phyloP scores from a whole-genome alignment of 2,329 filamentous ascomycete genomes.

The Scedosporium boydii region DNA sequence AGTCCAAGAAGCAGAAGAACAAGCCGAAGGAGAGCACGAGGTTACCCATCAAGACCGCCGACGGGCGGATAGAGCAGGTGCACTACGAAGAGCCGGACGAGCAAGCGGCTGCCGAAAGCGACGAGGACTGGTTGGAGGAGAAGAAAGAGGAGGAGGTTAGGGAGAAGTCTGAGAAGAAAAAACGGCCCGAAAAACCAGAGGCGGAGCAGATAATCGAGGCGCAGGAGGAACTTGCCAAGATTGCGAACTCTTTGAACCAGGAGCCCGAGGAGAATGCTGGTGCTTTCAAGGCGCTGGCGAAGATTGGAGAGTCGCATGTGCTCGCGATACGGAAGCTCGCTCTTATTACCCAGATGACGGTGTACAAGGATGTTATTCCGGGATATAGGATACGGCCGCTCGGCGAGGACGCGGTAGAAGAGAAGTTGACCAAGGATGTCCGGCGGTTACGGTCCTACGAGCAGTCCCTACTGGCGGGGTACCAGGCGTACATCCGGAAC shows the following conservation, averaged over 20 bases:
- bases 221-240: constrained; percentile 83
- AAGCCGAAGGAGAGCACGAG: constrained; percentile 60
- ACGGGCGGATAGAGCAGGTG: constrained; percentile 58
- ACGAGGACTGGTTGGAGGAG: constrained; percentile 44
- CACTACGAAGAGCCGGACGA: constrained; percentile 45
- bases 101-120: constrained; percentile 45
- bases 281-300: constrained; percentile 67
- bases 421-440: constrained; percentile 88
- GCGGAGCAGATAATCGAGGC: constrained; percentile 74
- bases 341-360: constrained; percentile 74
- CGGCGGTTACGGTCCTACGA: constrained; percentile 75
- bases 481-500: constrained; percentile 74
- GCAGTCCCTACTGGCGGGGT: constrained; percentile 74
- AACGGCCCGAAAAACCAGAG: constrained; percentile 57
- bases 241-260: constrained; percentile 76
- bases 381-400: constrained; percentile 88
- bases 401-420: constrained; percentile 61
- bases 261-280: constrained; percentile 84
- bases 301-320: constrained; percentile 61
- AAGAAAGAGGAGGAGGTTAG: constrained; percentile 30
- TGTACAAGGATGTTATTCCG: constrained; percentile 94
- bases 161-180: constrained; percentile 20
- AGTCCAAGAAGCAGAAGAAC: constrained; percentile 68
- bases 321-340: constrained; percentile 75
- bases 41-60: constrained; percentile 77